A percentile compares a stretch with the other conserved stretches of the same genome.
These are phyloP conservation scores for Abrus precatorius DNA, from an alignment of 306 rosid species.

Conservation along the genomic window DNA sequence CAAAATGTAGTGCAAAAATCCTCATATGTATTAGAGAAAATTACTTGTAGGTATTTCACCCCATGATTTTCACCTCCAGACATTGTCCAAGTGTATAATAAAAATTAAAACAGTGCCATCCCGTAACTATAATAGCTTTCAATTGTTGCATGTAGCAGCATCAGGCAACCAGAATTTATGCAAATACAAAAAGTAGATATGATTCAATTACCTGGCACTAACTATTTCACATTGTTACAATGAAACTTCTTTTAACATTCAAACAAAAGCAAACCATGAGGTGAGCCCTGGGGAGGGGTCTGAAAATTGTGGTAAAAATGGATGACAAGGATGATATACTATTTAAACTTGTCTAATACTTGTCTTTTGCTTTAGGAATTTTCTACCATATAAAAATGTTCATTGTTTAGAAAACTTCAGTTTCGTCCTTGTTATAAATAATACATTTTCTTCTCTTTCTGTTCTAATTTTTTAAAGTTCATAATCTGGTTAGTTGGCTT, in stretches of 20 bases:
- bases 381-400: not conserved
- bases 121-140: not conserved
- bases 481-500: constrained; percentile 23
- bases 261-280: not conserved
- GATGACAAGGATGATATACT: not conserved
- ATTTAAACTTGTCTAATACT: not conserved
- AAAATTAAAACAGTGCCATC: not conserved
- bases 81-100: not conserved
- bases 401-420: constrained; percentile 12
- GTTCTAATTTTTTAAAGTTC: not conserved
- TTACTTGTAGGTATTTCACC: not conserved
- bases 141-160: not conserved
- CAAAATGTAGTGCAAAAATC: not conserved
- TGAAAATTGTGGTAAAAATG: constrained; percentile 3
- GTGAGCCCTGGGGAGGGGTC: not conserved
- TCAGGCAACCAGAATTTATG: not conserved
- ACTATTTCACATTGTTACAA: not conserved
- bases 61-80: not conserved
- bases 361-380: not conserved
- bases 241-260: not conserved
- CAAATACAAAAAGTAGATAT: not conserved
- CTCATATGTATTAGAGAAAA: not conserved
- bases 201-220: not conserved
- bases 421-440: not conserved
- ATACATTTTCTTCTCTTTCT: not conserved